Evolutionary conservation across 2,329 filamentous ascomycete genomes (phyloP).

Genomic region (Herpomyces periplanetae): DNA sequence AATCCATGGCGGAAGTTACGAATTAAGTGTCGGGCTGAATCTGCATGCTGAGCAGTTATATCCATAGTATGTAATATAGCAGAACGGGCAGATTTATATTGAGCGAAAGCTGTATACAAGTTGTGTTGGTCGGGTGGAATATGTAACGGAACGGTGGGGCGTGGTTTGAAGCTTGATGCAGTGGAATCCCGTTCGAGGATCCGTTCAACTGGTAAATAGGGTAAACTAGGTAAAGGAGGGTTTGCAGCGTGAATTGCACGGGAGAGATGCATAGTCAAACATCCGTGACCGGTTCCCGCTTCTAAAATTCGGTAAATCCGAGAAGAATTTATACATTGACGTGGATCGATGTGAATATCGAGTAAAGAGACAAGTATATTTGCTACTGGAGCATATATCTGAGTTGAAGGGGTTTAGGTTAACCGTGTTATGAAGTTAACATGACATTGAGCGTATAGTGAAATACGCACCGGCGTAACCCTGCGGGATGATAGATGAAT

Average conservation of each 20-base stretch:
- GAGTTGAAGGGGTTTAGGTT: constrained; percentile 3
- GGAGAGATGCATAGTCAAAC: constrained; percentile 31
- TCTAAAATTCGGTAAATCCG: constrained; percentile 18
- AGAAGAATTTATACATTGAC: constrained; percentile 7
- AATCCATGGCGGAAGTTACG: constrained; percentile 24
- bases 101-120: neutral
- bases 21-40: constrained; percentile 21
- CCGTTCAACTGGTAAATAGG: constrained; percentile 7
- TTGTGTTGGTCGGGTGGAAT: neutral
- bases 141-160: neutral
- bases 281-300: constrained; percentile 50
- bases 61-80: constrained; percentile 41
- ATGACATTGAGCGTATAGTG: constrained; percentile 1
- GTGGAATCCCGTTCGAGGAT: too few relatives aligned
- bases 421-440: constrained; percentile 1
- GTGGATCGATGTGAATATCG: constrained; percentile 21
- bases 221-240: constrained; percentile 11
- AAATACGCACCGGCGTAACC: constrained; percentile 25
- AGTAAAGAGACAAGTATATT: constrained; percentile 33
- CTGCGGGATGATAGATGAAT: constrained; percentile 21
- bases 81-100: constrained; percentile 11
- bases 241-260: constrained; percentile 37
- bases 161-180: neutral
- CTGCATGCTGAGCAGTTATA: constrained; percentile 17
- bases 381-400: constrained; percentile 36